Conservation (phyloP, 2,329 filamentous ascomycete species). For the Dactylellina haptotyla region DNA sequence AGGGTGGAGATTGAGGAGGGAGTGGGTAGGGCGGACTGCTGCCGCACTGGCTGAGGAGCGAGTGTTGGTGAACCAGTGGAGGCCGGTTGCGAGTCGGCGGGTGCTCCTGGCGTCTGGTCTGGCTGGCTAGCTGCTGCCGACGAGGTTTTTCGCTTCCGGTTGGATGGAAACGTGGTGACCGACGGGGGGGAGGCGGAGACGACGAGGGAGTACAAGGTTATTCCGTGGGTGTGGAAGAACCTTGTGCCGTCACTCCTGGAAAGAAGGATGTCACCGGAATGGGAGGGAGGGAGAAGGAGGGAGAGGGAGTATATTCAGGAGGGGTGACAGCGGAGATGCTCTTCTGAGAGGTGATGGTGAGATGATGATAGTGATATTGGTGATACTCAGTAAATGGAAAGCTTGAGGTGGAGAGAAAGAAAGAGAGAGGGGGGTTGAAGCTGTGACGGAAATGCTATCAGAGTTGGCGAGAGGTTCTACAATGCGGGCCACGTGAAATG, state of each 20-base stretch:
- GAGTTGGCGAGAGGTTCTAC: neutral
- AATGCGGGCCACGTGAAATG: no score
- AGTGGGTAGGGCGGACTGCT: neutral
- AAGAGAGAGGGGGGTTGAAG: neutral
- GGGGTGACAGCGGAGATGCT: neutral
- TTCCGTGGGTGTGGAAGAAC: conserved; percentile 46
- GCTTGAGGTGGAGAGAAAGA: neutral
- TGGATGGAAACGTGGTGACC: conserved; percentile 49
- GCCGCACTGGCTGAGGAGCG: neutral
- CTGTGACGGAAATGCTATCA: neutral
- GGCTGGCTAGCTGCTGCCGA: conserved; percentile 34
- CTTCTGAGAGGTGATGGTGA: neutral
- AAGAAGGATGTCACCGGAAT: neutral
- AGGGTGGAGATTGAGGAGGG: neutral
- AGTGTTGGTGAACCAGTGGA: conserved; percentile 11
- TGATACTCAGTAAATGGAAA: neutral
- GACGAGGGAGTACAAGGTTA: conserved; percentile 37
- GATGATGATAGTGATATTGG: neutral
- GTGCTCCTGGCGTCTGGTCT: conserved; percentile 18
- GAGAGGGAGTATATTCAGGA: neutral
- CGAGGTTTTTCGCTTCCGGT: conserved; percentile 46
- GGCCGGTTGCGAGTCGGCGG: conserved; percentile 25
- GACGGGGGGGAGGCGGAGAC: conserved; percentile 1
- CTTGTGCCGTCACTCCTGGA: conserved; percentile 39
- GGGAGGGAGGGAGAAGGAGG: neutral